Evolutionary conservation across 176 grass and related monocot genomes (phyloP), one percentile per base, ranked within the genome.

Genomic region (Rhynchospora tenuis): DNA sequence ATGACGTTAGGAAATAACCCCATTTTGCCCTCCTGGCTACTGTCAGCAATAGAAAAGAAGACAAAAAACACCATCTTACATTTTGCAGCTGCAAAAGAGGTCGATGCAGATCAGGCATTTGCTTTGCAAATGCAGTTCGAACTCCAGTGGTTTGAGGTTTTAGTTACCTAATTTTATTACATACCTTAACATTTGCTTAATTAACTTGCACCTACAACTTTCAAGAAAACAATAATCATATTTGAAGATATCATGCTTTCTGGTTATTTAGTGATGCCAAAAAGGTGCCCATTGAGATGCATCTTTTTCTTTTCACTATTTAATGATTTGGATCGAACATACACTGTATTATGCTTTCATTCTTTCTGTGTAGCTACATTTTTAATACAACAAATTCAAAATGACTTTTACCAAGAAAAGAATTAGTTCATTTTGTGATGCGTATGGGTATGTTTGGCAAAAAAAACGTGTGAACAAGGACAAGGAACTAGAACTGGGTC

Each of bases 21-120:
- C 4, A 3, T 77, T 24, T 4, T 87, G 27, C 79, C 79, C 1
- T 77, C 79, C 50, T 63, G 58, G 67, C 59, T 86, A 7, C 57
- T 46, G 29, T 77, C 85, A 14, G 2, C 14, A 11, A n/a, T 86
- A 16, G 44, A 86, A 4, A 0, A 11, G 7, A 27, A 43, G 10
- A 87, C 68, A 15, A 55, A 62, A 45, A 87, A 86, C 51, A 86
- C 85, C 27, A 87, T 87, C 42, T 42, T 83, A 45, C 85, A 87
- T 87, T 65, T 66, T 19, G 79, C 79, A 45, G 67, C 85, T n/a
- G 68, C 74, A 19, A 64, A 54, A 26, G 42, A 73, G 69, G 9
- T 11, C 5, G 52, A 10, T 19, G 5, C 1, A 51, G 23, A 61
- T 4, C 17, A 52, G 5, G 66, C 3, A 14, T 70, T 42, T 61